phyloP scores from a whole-genome alignment of 1,284 basidiomycete genomes.

The Volvariella surrecta region DNA sequence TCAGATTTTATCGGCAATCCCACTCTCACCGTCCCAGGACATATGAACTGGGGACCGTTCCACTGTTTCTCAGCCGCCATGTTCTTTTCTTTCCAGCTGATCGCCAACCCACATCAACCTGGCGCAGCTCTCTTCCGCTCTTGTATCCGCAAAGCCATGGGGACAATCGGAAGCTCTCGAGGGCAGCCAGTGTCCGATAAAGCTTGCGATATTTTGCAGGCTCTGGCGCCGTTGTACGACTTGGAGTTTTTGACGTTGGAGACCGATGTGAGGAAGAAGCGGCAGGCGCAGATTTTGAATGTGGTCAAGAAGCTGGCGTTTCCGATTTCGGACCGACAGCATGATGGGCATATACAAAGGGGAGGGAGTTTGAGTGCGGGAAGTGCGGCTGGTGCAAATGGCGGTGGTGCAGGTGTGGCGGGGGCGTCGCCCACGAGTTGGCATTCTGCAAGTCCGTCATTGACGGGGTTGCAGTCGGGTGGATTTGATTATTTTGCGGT shows the following conservation, averaged over 20 bases:
- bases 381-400: too few species aligned
- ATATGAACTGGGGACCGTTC: constrained; percentile 76
- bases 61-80: constrained; percentile 78
- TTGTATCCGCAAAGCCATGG: constrained; percentile 60
- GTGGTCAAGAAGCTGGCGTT: constrained; percentile 67
- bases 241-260: constrained; percentile 41
- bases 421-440: constrained; percentile 32
- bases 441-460: constrained; percentile 38
- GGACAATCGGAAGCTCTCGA: constrained; percentile 52
- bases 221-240: constrained; percentile 62
- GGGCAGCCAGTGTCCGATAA: constrained; percentile 64
- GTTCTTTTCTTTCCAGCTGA: constrained; percentile 80
- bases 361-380: too few species aligned
- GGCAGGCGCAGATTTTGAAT: constrained; percentile 49
- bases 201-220: constrained; percentile 56
- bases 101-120: constrained; percentile 68
- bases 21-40: constrained; percentile 62
- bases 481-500: too few species aligned
- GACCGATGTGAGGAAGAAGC: constrained; percentile 45
- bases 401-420: too few species aligned
- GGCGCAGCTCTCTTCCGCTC: constrained; percentile 64
- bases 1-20: constrained; percentile 65
- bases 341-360: constrained; percentile 39
- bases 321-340: constrained; percentile 42
- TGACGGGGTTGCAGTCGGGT: constrained; percentile 23